Conservation (phyloP, 2,329 filamentous ascomycete species). For the Neospermospora avenae region DNA sequence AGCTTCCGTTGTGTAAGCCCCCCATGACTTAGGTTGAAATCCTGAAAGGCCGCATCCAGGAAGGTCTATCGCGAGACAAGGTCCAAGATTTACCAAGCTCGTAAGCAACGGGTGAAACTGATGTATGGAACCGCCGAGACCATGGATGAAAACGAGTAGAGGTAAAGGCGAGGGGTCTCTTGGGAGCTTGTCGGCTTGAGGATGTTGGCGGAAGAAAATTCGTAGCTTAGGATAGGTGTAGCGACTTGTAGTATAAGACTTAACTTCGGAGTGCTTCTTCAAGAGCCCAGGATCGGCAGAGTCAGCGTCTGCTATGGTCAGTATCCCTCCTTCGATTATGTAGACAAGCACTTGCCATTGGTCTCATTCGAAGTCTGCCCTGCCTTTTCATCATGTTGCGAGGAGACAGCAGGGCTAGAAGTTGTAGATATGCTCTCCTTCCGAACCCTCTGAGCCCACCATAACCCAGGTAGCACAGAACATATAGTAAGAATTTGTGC, state of each 20-base stretch:
- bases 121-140: slow-evolving; percentile 84
- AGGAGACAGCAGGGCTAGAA: slow-evolving; percentile 17
- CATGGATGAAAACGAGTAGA: slow-evolving; percentile 86
- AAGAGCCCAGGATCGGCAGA: slow-evolving; percentile 70
- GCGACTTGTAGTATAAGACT: slow-evolving; percentile 66
- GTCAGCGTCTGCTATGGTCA: slow-evolving; percentile 26
- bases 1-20: slow-evolving; percentile 75
- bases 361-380: slow-evolving; percentile 16
- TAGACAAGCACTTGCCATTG: slow-evolving; percentile 20
- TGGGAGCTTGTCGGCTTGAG: slow-evolving; percentile 78
- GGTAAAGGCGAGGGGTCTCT: slow-evolving; percentile 70
- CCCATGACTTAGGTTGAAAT: slow-evolving; percentile 68
- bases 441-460: slow-evolving; percentile 22
- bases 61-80: slow-evolving; percentile 84
- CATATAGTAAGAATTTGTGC: slow-evolving; percentile 24
- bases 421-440: slow-evolving; percentile 19
- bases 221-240: slow-evolving; percentile 72
- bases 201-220: slow-evolving; percentile 79
- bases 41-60: slow-evolving; percentile 83
- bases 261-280: slow-evolving; percentile 68
- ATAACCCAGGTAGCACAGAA: slow-evolving; percentile 27
- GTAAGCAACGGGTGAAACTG: slow-evolving; percentile 82
- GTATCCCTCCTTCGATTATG: slow-evolving; percentile 1
- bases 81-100: slow-evolving; percentile 76
- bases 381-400: neutral